These are phyloP conservation scores for Exophiala aquamarina DNA, from an alignment of 2,329 filamentous ascomycete species.

Conservation along the genomic window DNA sequence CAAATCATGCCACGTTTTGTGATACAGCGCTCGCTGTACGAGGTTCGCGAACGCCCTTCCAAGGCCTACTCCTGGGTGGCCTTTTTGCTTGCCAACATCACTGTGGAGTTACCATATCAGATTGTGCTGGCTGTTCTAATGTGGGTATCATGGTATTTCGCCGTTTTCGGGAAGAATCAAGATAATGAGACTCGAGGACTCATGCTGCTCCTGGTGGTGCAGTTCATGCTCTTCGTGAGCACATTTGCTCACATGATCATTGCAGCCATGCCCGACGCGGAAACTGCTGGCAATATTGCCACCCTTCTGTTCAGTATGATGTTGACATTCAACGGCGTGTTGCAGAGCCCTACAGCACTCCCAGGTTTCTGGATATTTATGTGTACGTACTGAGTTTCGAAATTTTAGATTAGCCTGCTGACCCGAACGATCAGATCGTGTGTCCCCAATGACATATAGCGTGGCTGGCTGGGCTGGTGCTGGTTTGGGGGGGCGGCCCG, in stretches of 20 bases:
- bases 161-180: slow-evolving; percentile 64
- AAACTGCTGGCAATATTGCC: slow-evolving; percentile 73
- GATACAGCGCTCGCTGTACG: slow-evolving; percentile 68
- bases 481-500: slow-evolving; percentile 65
- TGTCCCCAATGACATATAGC: slow-evolving; percentile 81
- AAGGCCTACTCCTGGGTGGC: slow-evolving; percentile 74
- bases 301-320: slow-evolving; percentile 72
- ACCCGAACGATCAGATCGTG: slow-evolving; percentile 62
- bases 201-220: slow-evolving; percentile 63
- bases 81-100: slow-evolving; percentile 67
- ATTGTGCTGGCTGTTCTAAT: slow-evolving; percentile 66
- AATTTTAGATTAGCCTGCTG: slow-evolving; percentile 72
- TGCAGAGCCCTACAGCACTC: slow-evolving; percentile 61
- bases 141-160: slow-evolving; percentile 72
- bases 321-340: slow-evolving; percentile 72
- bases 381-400: slow-evolving; percentile 51
- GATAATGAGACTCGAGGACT: slow-evolving; percentile 41
- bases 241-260: slow-evolving; percentile 78
- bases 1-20: slow-evolving; percentile 63
- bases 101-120: slow-evolving; percentile 68
- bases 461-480: slow-evolving; percentile 69
- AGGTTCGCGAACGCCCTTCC: slow-evolving; percentile 66
- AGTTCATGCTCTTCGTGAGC: slow-evolving; percentile 72
- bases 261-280: slow-evolving; percentile 67
- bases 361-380: slow-evolving; percentile 67